A percentile compares a stretch with the other conserved stretches of the same genome.
These are phyloP conservation scores for Pichia sp. DNA, from an alignment of 1,139 yeast species.

Conservation along the genomic window DNA sequence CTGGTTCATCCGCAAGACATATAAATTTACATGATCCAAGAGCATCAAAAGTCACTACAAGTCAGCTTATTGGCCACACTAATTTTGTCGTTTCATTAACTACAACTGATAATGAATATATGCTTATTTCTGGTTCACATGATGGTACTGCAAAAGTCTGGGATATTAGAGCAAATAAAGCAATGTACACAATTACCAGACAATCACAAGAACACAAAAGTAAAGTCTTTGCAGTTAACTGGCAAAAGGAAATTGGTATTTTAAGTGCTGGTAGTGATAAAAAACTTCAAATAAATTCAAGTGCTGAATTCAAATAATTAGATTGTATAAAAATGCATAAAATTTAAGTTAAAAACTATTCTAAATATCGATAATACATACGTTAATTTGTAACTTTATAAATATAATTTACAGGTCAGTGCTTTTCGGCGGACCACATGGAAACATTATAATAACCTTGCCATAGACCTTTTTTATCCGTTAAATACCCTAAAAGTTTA, in stretches of 20 bases:
- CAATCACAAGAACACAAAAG: constrained; percentile 33
- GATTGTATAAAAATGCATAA: background rate
- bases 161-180: constrained; percentile 86
- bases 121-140: constrained; percentile 86
- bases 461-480: constrained; percentile 63
- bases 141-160: constrained; percentile 94
- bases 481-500: constrained; percentile 46
- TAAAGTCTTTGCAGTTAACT: constrained; percentile 81
- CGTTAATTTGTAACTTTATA: no score
- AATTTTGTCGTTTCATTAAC: constrained; percentile 82
- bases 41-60: constrained; percentile 49
- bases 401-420: constrained; percentile 1
- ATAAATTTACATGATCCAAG: constrained; percentile 92
- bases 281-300: constrained; percentile 71
- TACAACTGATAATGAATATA: constrained; percentile 68
- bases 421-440: constrained; percentile 38
- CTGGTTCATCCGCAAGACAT: constrained; percentile 96
- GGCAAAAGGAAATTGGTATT: constrained; percentile 78
- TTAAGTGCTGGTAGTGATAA: constrained; percentile 94
- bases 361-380: no score
- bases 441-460: constrained; percentile 69
- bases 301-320: constrained; percentile 24
- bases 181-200: constrained; percentile 82
- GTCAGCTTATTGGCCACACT: constrained; percentile 81
- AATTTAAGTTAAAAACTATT: background rate